Evolutionary conservation across 768 basidiomycete genomes (phyloP), one percentile per base, ranked within the genome.

Genomic region (Daedaleopsis nitida): DNA sequence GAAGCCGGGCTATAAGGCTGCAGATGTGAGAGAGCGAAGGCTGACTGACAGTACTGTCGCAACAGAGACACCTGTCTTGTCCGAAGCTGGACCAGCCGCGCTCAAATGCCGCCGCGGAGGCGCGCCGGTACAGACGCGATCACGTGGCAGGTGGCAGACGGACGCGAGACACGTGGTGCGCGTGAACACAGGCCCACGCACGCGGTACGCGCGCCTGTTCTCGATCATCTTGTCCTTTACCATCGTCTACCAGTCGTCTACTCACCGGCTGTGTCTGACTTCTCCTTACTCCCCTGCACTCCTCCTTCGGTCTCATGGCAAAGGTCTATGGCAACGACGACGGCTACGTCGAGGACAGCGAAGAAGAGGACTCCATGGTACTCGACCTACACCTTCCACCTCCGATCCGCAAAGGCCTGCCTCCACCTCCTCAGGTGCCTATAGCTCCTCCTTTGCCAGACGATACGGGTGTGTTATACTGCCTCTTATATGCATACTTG

Each of bases 321-420:
- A 11, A 24, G 47, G 6, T 16, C 13, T 42, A 38, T 17, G 34
- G 50, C n/a, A 14, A 23, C 21, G 53, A 65, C 19, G 19, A 51
- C 49, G 59, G 60, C 3, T 60, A 54, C 17, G 59, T 67, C 4
- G 61, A 65, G 16, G 66, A 67, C 42, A 67, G 66, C 51, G 66
- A 67, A 34, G 66, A 60, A 7, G 66, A 67, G 39, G 61, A 61
- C 3, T 52, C 55, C 49, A 51, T 63, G 62, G 43, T 53, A 5
- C 48, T 63, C 21, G 53, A 54, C 21, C 57, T 44, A 32, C 27
- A 32, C 2, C 53, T 47, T 13, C 44, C 34, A 43, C 21, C 38
- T 13, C 39, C 11, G 11, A 16, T 43, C 24, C 34, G 45, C 38
- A 55, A 55, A 7, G 55, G 60, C 6, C 44, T 44, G 13, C 53